Evolutionary conservation across 192 early-diverging fungal genomes (phyloP), one percentile per base, ranked within the genome.

Genomic region (Podila clonocystis): DNA sequence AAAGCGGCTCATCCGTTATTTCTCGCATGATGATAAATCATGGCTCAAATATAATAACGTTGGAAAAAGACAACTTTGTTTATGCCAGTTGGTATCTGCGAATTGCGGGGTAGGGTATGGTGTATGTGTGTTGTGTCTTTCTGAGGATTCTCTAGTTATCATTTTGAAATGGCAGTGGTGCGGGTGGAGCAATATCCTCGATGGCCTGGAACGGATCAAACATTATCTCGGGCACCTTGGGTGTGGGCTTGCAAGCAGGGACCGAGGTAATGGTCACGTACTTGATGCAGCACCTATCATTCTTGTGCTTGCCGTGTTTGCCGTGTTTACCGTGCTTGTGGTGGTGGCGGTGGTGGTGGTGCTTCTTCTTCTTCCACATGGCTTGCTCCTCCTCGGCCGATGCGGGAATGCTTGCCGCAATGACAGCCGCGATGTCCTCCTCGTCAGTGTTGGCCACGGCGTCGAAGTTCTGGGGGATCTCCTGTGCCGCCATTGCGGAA

Each of bases 251-350:
- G 60, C 48, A 70, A 15, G 26, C 50, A 13, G 31, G 29, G 22
- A 9, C 8, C 3, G 49, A 28, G 24, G 70, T 72, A 33, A 72
- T 50, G 62, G 70, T 72, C 11, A 72, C 50, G 28, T 63, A 72
- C 50, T 72, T 63, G 33, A 64, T 72, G 15, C 70, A 64, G 62
- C 62, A 72, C 3, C 2, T 38, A 20, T 58, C 38, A 13, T 33
- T 30, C 28, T 61, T 61, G 30, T 61, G 28, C 59, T 61, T 61
- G 4, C 13, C 59, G 12, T 59, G 58, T 20, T 62, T 68, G 31
- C 57, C 5, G 28, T 60, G 58, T 2, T 70, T 45, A 13, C 59
- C 41, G 9, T 59, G 50, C 65, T 68, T 65, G 48, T 24, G 29
- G n/a, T n/a, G n/a, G n/a, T n/a, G n/a, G n/a, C n/a, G n/a, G 9